A percentile compares a stretch with the other conserved stretches of the same genome.
Conservation (phyloP, 2,329 filamentous ascomycete genomes). For the Trichoderma guizhouense region DNA sequence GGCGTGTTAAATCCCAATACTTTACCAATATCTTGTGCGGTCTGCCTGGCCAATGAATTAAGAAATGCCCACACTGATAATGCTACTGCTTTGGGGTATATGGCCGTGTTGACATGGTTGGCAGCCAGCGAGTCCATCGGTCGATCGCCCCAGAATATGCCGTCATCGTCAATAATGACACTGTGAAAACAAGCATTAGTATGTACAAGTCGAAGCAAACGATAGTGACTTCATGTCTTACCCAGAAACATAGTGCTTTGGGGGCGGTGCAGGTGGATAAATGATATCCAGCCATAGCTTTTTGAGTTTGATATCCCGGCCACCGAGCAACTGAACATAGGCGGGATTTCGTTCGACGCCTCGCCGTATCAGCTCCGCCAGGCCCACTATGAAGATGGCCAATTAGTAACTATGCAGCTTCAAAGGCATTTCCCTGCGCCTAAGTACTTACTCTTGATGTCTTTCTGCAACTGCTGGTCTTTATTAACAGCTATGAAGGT, state of each 20-base stretch:
- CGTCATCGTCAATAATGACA: conserved; percentile 48
- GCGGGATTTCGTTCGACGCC: conserved; percentile 40
- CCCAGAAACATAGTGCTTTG: conserved; percentile 58
- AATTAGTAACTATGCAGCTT: conserved; percentile 20
- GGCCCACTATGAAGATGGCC: conserved; percentile 25
- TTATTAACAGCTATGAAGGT: conserved; percentile 57
- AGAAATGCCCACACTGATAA: conserved; percentile 51
- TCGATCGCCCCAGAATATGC: conserved; percentile 45
- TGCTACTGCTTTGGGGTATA: conserved; percentile 53
- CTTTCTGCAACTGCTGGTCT: conserved; percentile 45
- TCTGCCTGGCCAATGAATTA: conserved; percentile 45
- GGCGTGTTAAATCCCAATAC: conserved; percentile 42
- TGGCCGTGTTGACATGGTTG: conserved; percentile 43
- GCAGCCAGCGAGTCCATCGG: conserved; percentile 48
- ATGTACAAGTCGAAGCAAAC: too few relatives aligned
- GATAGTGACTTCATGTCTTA: conserved; percentile 32
- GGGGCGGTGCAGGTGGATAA: conserved; percentile 57
- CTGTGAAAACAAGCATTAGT: conserved; percentile 35
- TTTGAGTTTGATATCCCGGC: conserved; percentile 46
- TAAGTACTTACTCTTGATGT: conserved; percentile 44
- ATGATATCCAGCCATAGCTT: conserved; percentile 60
- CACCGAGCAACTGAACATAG: conserved; percentile 43
- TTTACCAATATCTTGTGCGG: conserved; percentile 41
- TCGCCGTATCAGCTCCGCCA: conserved; percentile 34
- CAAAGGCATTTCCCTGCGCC: neutral